These are phyloP conservation scores for Hura crepitans DNA, from an alignment of 441 rosid genomes.

Conservation along the genomic window DNA sequence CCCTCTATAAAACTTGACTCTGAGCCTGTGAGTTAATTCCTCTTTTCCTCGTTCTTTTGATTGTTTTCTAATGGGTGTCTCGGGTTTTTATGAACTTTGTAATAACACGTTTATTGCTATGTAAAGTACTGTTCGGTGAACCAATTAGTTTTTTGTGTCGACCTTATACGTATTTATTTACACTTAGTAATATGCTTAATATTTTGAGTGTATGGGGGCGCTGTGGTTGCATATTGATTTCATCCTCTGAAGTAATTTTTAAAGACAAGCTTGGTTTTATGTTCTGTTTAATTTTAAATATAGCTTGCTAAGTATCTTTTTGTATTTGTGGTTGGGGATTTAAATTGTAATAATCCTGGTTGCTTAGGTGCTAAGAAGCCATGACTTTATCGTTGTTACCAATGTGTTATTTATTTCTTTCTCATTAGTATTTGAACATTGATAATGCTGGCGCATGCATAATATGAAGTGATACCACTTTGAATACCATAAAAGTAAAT, in stretches of 20 bases:
- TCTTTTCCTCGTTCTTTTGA: too few relatives aligned
- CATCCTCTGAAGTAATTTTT: not conserved
- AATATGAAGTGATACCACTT: not conserved
- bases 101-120: constrained; percentile 16
- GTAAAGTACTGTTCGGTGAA: not conserved
- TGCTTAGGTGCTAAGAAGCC: not conserved
- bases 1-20: constrained; percentile 80
- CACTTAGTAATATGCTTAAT: not conserved
- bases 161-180: too few relatives aligned
- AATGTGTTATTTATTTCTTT: not conserved
- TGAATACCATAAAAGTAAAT: not conserved
- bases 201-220: not conserved
- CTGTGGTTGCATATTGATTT: not conserved
- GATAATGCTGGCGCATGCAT: not conserved
- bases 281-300: not conserved
- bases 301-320: not conserved
- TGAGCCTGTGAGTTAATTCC: constrained; percentile 66
- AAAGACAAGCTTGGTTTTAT: not conserved
- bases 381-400: not conserved
- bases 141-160: constrained; percentile 12
- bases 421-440: not conserved
- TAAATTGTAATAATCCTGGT: not conserved
- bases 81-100: not conserved
- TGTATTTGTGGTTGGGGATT: not conserved
- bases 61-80: not conserved